Base-by-base conservation (phyloP, 257 asterid genomes). In the Petunia secreta region DNA sequence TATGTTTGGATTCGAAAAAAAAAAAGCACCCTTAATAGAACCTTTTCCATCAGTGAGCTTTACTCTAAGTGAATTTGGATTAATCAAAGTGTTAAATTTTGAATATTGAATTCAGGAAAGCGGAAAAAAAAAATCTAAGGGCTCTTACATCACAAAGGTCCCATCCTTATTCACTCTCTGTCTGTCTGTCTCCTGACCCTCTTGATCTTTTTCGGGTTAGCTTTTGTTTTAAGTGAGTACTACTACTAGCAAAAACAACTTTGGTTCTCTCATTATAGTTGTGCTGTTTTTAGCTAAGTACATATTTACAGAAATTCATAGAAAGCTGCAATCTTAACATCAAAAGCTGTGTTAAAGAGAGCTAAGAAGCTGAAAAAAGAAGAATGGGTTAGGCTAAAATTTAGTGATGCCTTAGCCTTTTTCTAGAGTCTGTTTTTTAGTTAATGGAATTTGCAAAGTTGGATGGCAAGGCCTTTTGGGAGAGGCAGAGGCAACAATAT, bases 341-440 rank as follows among this genome's bases (percentile, higher is more conserved):
- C 75, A 83, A 86, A 87, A 86, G 87, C 81, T 81, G 89, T 48
- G 44, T 78, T 77, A 66, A 83, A 65, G 78, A 73, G 15, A 57
- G 10, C 11, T 8, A 52, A 52, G 57, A 52, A 52, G 57, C 57
- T 3, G 57, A 8, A 3, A 46, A 2, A 4, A 59, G 10, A 16
- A 80, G 64, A 68, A 92, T 92, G 98, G 96, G 98, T 87, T 94
- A 90, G 94, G 92, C 90, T 83, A 48, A 63, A 76, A 37, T 55
- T 25, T 13, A 25, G 10, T 58, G 60, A 68, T 77, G 79, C 66
- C 77, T 82, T 78, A 71, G 41, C 43, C 68, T 0, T 4, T 57
- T 85, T 77, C 80, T 79, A 81, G 48, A 71, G 75, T 57, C 65
- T 75, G 16, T 40, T 48, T 62, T 53, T 69, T 6, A 16, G 15